These are phyloP conservation scores for Thermothelomyces thermophilus DNA, from an alignment of 2,329 filamentous ascomycete species.

Conservation along the genomic window DNA sequence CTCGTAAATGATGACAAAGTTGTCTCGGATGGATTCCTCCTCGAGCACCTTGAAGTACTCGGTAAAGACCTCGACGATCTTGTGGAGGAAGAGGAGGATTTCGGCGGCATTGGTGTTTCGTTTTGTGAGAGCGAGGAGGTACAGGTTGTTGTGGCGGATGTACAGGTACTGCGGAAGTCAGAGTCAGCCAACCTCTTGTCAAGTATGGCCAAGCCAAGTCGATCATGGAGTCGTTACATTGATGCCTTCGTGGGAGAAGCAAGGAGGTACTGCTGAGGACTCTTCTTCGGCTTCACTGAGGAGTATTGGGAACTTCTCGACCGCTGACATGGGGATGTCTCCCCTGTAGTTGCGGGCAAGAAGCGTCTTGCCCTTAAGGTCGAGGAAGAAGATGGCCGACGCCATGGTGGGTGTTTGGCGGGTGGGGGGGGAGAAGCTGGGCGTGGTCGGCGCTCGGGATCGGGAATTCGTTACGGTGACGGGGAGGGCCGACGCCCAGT, in stretches of 20 bases:
- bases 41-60: constrained; percentile 99
- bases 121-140: constrained; percentile 94
- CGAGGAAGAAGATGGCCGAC: constrained; percentile 95
- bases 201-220: background rate
- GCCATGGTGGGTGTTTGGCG: constrained; percentile 57
- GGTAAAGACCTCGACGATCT: constrained; percentile 97
- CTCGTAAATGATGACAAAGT: constrained; percentile 99
- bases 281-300: constrained; percentile 99
- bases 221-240: constrained; percentile 57
- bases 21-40: constrained; percentile 97
- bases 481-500: background rate
- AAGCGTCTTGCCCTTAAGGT: constrained; percentile 99
- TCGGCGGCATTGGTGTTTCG: constrained; percentile 98
- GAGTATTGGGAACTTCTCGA: constrained; percentile 94
- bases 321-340: constrained; percentile 97
- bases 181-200: background rate
- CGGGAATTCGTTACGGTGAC: background rate
- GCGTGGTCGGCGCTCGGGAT: background rate
- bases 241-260: constrained; percentile 97
- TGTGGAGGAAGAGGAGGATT: constrained; percentile 95
- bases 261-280: constrained; percentile 91
- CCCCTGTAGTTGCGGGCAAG: constrained; percentile 97
- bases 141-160: constrained; percentile 98
- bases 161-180: constrained; percentile 71
- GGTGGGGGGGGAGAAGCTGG: background rate